Conservation (phyloP, 2,329 filamentous ascomycete species). For the Sporothrix variecibatus region DNA sequence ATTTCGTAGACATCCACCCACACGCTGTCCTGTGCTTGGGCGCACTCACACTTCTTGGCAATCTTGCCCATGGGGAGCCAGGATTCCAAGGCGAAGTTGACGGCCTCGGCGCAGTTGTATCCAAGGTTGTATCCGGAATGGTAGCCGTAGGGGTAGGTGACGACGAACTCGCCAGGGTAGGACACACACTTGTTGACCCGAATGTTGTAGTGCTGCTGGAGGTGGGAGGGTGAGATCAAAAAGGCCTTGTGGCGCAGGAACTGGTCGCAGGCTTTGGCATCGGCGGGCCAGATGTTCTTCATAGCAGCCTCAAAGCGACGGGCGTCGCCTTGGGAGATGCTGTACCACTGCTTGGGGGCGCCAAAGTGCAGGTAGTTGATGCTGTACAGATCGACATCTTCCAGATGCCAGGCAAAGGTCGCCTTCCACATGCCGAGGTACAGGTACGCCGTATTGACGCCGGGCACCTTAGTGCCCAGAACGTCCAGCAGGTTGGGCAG, state of each 20-base stretch:
- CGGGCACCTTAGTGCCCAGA: conserved; percentile 90
- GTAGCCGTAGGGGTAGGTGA: conserved; percentile 97
- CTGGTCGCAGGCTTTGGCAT: conserved; percentile 93
- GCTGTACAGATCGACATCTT: conserved; percentile 98
- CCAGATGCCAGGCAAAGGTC: conserved; percentile 97
- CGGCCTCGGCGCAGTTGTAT: conserved; percentile 97
- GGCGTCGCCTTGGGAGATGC: conserved; percentile 93
- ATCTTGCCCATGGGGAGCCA: conserved; percentile 96
- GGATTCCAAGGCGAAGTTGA: conserved; percentile 94
- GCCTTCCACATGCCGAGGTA: conserved; percentile 99
- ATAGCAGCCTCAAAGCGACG: conserved; percentile 91
- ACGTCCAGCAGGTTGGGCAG: conserved; percentile 92
- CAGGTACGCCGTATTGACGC: conserved; percentile 96
- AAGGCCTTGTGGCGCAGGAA: conserved; percentile 98
- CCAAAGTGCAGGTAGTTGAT: conserved; percentile 99
- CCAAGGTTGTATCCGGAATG: conserved; percentile 97
- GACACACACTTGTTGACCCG: conserved; percentile 95
- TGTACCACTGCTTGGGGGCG: conserved; percentile 99
- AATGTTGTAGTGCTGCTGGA: conserved; percentile 88
- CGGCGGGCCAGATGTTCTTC: conserved; percentile 91
- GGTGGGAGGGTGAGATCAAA: conserved; percentile 85
- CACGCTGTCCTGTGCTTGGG: conserved; percentile 91
- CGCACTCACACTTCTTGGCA: conserved; percentile 95
- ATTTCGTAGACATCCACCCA: conserved; percentile 98
- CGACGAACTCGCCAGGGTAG: conserved; percentile 95